Conservation (phyloP, 345 rosid species). For the Garcia nutans region DNA sequence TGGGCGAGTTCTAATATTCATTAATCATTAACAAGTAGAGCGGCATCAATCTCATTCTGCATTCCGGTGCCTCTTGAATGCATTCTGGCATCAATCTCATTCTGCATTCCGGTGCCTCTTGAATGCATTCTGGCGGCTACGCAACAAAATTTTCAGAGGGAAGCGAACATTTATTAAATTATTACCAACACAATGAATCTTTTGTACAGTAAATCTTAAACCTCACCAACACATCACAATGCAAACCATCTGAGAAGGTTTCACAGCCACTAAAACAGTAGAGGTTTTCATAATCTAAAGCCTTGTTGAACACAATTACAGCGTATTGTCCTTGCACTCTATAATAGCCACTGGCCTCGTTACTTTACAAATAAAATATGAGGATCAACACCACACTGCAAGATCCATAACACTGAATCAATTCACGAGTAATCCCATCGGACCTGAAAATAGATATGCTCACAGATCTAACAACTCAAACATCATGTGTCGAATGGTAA, state of each 20-base stretch:
- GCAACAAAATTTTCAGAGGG: neutral
- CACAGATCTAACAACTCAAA: slow-evolving; percentile 12
- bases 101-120: too few species aligned
- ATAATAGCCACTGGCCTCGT: neutral
- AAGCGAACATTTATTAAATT: neutral
- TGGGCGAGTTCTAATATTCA: too few species aligned
- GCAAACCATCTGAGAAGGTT: neutral
- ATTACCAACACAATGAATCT: neutral
- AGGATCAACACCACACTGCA: neutral
- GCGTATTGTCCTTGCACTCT: neutral
- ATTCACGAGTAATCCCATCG: slow-evolving; percentile 1
- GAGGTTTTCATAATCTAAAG: neutral
- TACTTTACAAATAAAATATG: slow-evolving; percentile 17
- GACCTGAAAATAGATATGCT: slow-evolving; percentile 1
- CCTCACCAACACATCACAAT: neutral
- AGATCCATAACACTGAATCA: neutral
- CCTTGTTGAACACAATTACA: neutral
- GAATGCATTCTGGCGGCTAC: too few species aligned
- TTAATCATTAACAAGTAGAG: too few species aligned
- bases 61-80: too few species aligned
- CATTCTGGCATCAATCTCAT: too few species aligned
- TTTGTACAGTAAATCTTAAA: slow-evolving; percentile 4
- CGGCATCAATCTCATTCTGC: too few species aligned
- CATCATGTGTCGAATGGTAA: slow-evolving; percentile 30
- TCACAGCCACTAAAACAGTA: neutral